phyloP scores from a whole-genome alignment of 2,329 filamentous ascomycete species.

The Metarhizium brunneum region DNA sequence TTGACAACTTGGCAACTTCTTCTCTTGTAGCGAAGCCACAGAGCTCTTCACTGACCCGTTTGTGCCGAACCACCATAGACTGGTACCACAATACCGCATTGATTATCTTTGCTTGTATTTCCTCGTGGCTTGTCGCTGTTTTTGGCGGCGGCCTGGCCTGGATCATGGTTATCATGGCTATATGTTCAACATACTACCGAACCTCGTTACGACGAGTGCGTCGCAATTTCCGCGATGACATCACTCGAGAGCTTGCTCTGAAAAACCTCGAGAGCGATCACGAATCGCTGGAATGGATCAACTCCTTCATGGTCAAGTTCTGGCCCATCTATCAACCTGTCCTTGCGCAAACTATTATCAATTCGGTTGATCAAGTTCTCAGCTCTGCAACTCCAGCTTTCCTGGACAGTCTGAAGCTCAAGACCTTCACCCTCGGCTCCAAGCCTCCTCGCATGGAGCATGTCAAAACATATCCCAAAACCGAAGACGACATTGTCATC shows the following conservation, averaged over 20 bases:
- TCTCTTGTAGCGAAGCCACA: not conserved
- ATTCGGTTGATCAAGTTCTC: slow-evolving; percentile 89
- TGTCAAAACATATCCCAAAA: slow-evolving; percentile 95
- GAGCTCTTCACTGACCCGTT: not conserved
- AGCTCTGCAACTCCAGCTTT: slow-evolving; percentile 88
- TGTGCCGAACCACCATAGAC: slow-evolving; percentile 41
- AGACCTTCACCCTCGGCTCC: slow-evolving; percentile 85
- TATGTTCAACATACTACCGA: slow-evolving; percentile 90
- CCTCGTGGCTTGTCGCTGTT: slow-evolving; percentile 82
- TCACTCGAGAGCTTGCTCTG: slow-evolving; percentile 81
- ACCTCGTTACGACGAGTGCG: slow-evolving; percentile 90
- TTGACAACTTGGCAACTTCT: not conserved
- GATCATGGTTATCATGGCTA: slow-evolving; percentile 87
- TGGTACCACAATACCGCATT: slow-evolving; percentile 98
- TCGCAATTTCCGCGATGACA: slow-evolving; percentile 91
- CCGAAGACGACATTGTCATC: slow-evolving; percentile 87
- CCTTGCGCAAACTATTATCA: slow-evolving; percentile 83
- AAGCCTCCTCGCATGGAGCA: slow-evolving; percentile 96
- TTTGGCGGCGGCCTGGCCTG: slow-evolving; percentile 87
- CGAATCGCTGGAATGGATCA: slow-evolving; percentile 97
- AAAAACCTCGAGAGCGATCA: slow-evolving; percentile 80
- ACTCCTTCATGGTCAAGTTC: slow-evolving; percentile 96
- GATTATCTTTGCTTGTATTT: slow-evolving; percentile 84
- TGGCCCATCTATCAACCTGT: slow-evolving; percentile 98
- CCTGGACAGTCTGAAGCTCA: slow-evolving; percentile 86